These are phyloP conservation scores for Geosiphon pyriformis DNA, from an alignment of 192 early-diverging fungal genomes.

Conservation along the genomic window DNA sequence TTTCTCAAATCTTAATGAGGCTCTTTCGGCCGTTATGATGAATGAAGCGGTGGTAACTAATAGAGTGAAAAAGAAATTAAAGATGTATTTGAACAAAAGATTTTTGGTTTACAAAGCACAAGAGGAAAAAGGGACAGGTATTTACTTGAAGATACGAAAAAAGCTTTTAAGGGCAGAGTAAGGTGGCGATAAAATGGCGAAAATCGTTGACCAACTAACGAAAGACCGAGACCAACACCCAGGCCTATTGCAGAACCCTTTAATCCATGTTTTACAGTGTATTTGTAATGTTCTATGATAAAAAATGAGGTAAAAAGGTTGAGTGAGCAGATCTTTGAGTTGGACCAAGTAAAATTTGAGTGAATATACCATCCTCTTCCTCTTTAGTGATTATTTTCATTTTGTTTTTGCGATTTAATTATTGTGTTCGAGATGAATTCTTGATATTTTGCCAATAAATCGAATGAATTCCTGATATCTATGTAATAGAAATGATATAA, in stretches of 20 bases:
- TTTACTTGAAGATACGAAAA: conserved; percentile 32
- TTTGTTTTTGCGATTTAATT: too few species aligned
- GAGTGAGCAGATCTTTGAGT: too few species aligned
- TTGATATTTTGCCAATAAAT: too few species aligned
- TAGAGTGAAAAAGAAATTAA: too few species aligned
- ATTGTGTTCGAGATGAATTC: too few species aligned
- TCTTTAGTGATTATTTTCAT: conserved; percentile 20
- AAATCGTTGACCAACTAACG: conserved; percentile 28
- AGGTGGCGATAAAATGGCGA: conserved; percentile 31
- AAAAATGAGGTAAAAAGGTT: too few species aligned
- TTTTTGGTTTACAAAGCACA: background rate
- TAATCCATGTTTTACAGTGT: conserved; percentile 26
- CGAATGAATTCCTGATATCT: too few species aligned
- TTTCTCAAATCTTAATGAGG: conserved; percentile 30
- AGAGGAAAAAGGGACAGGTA: background rate
- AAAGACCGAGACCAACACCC: conserved; percentile 32
- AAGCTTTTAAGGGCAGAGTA: conserved; percentile 31
- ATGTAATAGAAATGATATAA: too few species aligned
- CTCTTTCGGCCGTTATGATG: conserved; percentile 34
- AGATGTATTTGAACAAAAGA: too few species aligned
- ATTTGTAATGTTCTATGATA: conserved; percentile 17
- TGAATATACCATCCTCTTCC: conserved; percentile 17
- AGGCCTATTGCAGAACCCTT: conserved; percentile 37
- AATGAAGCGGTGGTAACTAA: conserved; percentile 30
- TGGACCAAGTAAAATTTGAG: background rate